These are phyloP conservation scores for Debaryomyces hansenii DNA, from an alignment of 805 yeast genomes.

Conservation along the genomic window DNA sequence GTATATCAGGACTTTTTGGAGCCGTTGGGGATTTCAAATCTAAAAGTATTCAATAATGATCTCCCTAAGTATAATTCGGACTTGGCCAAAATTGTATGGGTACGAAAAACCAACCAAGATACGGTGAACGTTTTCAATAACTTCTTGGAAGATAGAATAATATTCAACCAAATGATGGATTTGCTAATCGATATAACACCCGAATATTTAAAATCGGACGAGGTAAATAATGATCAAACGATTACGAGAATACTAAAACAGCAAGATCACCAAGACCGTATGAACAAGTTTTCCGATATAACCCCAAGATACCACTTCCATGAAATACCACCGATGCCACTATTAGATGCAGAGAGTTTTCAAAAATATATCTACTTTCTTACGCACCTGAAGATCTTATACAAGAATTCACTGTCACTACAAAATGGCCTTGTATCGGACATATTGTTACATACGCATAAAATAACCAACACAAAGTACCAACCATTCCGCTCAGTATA, in stretches of 20 bases:
- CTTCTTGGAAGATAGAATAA: slow-evolving; percentile 27
- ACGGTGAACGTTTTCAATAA: slow-evolving; percentile 19
- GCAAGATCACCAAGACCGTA: slow-evolving; percentile 18
- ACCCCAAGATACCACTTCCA: slow-evolving; percentile 24
- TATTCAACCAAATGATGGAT: slow-evolving; percentile 33
- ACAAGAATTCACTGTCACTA: slow-evolving; percentile 32
- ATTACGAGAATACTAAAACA: slow-evolving; percentile 16
- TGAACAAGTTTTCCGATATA: slow-evolving; percentile 8
- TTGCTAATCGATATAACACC: slow-evolving; percentile 34
- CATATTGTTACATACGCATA: slow-evolving; percentile 39
- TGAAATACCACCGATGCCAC: slow-evolving; percentile 36
- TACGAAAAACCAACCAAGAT: slow-evolving; percentile 15
- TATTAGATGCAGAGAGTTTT: slow-evolving; percentile 27
- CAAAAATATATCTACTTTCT: slow-evolving; percentile 34
- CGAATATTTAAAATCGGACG: slow-evolving; percentile 19
- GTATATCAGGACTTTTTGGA: slow-evolving; percentile 31
- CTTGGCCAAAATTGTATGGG: slow-evolving; percentile 29
- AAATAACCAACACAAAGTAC: slow-evolving; percentile 28
- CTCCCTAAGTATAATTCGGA: slow-evolving; percentile 20
- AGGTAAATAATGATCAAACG: slow-evolving; percentile 10
- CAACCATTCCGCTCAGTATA: slow-evolving; percentile 30
- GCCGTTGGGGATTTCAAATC: slow-evolving; percentile 33
- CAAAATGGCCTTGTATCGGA: slow-evolving; percentile 36
- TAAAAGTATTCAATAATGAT: slow-evolving; percentile 29
- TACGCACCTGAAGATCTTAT: slow-evolving; percentile 34